Conservation (phyloP, 2,329 filamentous ascomycete species). For the Scortechinia acanthostroma region DNA sequence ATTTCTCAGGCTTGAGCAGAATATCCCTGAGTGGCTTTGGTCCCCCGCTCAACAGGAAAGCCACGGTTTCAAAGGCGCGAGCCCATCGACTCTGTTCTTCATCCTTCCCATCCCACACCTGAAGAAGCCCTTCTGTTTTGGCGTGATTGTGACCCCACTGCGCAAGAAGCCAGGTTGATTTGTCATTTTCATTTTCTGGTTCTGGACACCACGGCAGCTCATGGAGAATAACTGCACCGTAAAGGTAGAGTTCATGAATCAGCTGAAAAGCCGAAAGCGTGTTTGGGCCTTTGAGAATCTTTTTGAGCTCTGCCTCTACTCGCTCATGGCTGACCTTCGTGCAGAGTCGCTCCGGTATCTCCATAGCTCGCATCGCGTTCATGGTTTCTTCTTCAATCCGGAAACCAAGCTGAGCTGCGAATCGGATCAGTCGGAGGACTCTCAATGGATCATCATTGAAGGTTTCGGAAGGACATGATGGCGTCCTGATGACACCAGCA, state of each 20-base stretch:
- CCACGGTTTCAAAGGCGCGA: background rate
- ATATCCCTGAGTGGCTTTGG: too few species aligned
- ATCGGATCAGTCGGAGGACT: slow-evolving; percentile 5
- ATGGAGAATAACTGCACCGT: slow-evolving; percentile 2
- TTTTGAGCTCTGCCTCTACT: slow-evolving; percentile 56
- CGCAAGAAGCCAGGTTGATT: background rate
- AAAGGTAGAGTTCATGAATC: slow-evolving; percentile 3
- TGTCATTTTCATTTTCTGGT: background rate
- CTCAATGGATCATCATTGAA: slow-evolving; percentile 12
- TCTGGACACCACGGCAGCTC: background rate
- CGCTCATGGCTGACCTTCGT: slow-evolving; percentile 62
- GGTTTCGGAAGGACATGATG: slow-evolving; percentile 9
- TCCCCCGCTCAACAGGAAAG: too few species aligned
- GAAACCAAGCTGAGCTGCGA: background rate
- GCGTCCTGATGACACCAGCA: slow-evolving; percentile 10
- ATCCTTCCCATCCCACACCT: background rate
- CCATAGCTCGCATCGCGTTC: background rate
- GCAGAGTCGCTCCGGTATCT: slow-evolving; percentile 39
- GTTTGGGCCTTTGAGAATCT: slow-evolving; percentile 45
- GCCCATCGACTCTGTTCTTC: background rate
- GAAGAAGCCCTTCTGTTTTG: background rate
- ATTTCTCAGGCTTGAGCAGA: too few species aligned
- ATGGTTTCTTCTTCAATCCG: background rate
- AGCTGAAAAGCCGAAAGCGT: slow-evolving; percentile 2
- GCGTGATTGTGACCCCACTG: background rate